Percentiles rank a stretch among this genome's conserved stretches.
Evolutionary conservation across 1,284 basidiomycete species (phyloP).

Genomic region (Singerocomus rubriflavus): DNA sequence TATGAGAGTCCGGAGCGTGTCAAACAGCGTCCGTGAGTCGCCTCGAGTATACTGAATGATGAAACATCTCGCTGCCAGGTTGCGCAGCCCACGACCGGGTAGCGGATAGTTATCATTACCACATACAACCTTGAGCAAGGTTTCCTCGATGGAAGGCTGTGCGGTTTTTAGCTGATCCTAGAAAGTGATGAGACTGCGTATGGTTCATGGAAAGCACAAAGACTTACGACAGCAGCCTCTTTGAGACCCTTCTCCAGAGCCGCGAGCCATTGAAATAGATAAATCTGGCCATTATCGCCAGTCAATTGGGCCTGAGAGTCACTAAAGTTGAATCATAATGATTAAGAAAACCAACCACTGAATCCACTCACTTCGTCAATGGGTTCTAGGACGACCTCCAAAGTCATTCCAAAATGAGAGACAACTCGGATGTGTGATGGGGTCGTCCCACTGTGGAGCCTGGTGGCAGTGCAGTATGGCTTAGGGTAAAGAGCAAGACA

Average conservation of each 20-base stretch:
- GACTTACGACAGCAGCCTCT: constrained; percentile 47
- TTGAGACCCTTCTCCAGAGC: constrained; percentile 59
- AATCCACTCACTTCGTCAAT: constrained; percentile 31
- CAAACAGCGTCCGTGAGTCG: constrained; percentile 84
- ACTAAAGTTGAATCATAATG: constrained; percentile 13
- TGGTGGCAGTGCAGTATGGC: constrained; percentile 22
- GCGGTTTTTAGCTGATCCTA: constrained; percentile 65
- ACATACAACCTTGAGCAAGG: constrained; percentile 61
- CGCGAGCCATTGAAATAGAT: constrained; percentile 80
- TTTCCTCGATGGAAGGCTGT: constrained; percentile 60
- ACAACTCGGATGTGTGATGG: background rate
- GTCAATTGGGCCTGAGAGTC: constrained; percentile 57
- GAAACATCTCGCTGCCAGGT: constrained; percentile 77
- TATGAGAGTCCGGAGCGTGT: constrained; percentile 78
- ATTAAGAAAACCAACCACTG: background rate
- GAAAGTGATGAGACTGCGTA: constrained; percentile 4
- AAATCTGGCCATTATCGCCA: constrained; percentile 76
- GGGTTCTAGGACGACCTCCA: constrained; percentile 27
- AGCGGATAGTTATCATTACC: constrained; percentile 62
- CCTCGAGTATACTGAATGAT: constrained; percentile 76
- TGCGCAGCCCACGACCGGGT: constrained; percentile 84
- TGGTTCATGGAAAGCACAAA: background rate
- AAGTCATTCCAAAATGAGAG: constrained; percentile 20
- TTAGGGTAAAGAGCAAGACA: background rate
- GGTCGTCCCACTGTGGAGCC: background rate